Evolutionary conservation across 169 alveolate genomes (phyloP), one percentile per base, ranked within the genome.

Genomic region (Plasmodium yoelii): DNA sequence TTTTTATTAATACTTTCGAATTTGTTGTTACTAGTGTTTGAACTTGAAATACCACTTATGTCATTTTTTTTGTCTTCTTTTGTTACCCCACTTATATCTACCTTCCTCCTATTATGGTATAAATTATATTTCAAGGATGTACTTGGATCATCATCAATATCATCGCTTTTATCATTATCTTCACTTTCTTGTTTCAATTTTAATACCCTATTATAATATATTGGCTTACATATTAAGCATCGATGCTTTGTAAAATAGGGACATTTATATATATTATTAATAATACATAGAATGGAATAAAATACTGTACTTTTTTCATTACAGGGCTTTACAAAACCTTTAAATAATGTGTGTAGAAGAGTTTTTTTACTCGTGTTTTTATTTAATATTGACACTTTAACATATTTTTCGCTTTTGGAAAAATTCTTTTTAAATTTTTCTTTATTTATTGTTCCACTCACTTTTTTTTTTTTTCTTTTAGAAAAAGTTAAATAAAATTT

Each of bases 231-330:
- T 55, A 80, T 80, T 28, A 80, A 80, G 61, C 90, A 80, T 12
- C 90, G 90, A 34, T 80, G 90, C 49, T 80, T 57, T 28, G 59
- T 51, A 53, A 80, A 80, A 60, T 80, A 80, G 8, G 39, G 77
- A 24, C 90, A 80, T 80, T 80, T 80, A 71, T 80, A 80, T 47
- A 80, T 80, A 44, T 80, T 80, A 80, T 80, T 80, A 67, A 80
- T 80, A 51, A 80, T 61, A 67, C 90, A 80, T 46, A 80, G 15
- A 55, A 80, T 80, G 24, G 90, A 64, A 53, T 80, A 80, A 67
- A 80, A 80, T 15, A 72, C 84, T 7, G 90, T 80, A 46, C 56
- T 80, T 61, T 55, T 80, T 19, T 80, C 90, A 80, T 80, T 80
- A 61, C 68, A 80, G 10, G 90, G 90, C 47, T 80, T 80, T 47